phyloP scores from a whole-genome alignment of 257 asterid species.

The Scutellaria barbata region DNA sequence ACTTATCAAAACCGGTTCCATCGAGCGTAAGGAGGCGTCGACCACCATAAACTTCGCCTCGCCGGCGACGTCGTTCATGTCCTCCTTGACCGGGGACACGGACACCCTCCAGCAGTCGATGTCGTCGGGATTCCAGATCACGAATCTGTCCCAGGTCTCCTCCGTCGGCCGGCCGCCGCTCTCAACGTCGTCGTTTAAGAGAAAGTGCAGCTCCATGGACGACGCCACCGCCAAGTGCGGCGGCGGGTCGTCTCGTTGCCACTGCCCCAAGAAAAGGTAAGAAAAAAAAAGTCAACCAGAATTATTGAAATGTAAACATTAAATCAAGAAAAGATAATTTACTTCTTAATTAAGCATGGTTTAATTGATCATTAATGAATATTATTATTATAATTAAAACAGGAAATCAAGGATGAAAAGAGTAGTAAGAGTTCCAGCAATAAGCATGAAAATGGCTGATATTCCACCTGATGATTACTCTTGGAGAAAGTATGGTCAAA shows the following conservation, averaged over 20 bases:
- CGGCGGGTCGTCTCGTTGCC: slow-evolving; percentile 71
- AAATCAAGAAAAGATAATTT: not conserved
- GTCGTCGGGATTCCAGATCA: slow-evolving; percentile 87
- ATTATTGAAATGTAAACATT: not conserved
- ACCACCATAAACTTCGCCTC: slow-evolving; percentile 75
- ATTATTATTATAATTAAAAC: not conserved
- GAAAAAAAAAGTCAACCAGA: slow-evolving; percentile 33
- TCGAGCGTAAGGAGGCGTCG: slow-evolving; percentile 67
- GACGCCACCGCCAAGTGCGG: slow-evolving; percentile 60
- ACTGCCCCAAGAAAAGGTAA: slow-evolving; percentile 90
- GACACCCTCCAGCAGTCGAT: slow-evolving; percentile 74
- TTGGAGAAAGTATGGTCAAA: slow-evolving; percentile 93
- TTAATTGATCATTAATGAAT: too few relatives aligned
- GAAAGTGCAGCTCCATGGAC: slow-evolving; percentile 80
- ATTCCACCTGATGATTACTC: slow-evolving; percentile 89
- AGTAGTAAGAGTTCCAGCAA: slow-evolving; percentile 71
- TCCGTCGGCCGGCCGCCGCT: slow-evolving; percentile 79
- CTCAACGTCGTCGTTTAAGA: slow-evolving; percentile 71
- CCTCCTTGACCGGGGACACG: slow-evolving; percentile 67
- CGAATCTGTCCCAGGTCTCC: slow-evolving; percentile 73
- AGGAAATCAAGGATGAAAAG: slow-evolving; percentile 79
- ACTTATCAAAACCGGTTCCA: slow-evolving; percentile 45
- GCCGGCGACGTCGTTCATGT: slow-evolving; percentile 51
- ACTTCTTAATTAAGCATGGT: not conserved
- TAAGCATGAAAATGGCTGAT: slow-evolving; percentile 83